These are phyloP conservation scores for Neofusicoccum parvum DNA, from an alignment of 2,329 filamentous ascomycete species.

Conservation along the genomic window DNA sequence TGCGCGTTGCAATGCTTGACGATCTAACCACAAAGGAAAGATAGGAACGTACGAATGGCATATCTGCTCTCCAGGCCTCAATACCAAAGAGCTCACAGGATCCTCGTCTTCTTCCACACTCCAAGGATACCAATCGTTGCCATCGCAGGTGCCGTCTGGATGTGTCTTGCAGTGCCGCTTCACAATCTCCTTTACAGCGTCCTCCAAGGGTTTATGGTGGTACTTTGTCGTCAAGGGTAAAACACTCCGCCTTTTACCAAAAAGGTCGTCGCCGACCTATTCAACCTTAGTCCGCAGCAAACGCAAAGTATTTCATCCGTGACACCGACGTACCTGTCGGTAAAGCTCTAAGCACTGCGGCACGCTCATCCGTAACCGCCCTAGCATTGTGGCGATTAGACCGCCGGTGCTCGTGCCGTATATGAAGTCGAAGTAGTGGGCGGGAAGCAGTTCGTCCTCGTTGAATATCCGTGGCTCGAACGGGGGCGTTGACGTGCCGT, in stretches of 20 bases:
- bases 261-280: conserved; percentile 50
- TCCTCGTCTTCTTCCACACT: conserved; percentile 27
- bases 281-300: background rate
- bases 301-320: background rate
- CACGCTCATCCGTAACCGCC: conserved; percentile 52
- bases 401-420: conserved; percentile 57
- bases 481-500: conserved; percentile 5
- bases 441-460: conserved; percentile 50
- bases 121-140: conserved; percentile 51
- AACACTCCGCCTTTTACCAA: conserved; percentile 47
- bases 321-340: conserved; percentile 28
- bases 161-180: conserved; percentile 48
- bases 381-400: conserved; percentile 54
- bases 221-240: conserved; percentile 54
- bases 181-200: conserved; percentile 50
- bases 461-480: conserved; percentile 31
- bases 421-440: conserved; percentile 58
- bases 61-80: conserved; percentile 30
- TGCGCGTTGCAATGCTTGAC: no score
- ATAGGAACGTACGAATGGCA: conserved; percentile 39
- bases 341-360: conserved; percentile 52
- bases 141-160: conserved; percentile 39
- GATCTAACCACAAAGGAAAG: background rate
- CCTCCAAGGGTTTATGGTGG: conserved; percentile 51
- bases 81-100: conserved; percentile 19